Base-by-base conservation (phyloP, 495 filamentous ascomycete species). In the Talaromyces adpressus region DNA sequence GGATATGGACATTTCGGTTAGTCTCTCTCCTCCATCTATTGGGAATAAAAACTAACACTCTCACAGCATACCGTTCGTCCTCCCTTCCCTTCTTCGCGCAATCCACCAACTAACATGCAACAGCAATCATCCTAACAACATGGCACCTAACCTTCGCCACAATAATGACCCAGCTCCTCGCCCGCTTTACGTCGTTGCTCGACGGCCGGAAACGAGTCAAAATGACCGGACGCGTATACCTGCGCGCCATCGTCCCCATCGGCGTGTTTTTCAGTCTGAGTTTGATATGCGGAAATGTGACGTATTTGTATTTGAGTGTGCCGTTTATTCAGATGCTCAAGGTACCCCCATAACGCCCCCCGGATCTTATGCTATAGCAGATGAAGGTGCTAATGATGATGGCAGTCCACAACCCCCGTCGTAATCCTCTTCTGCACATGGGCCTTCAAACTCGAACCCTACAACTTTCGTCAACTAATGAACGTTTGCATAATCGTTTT, bases 311-410 rank as follows among this genome's bases (percentile, higher is more conserved):
- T 72, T 79, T 91, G 16, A 87, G 82, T 66, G 88, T 92, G 4
- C 80, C 87, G 27, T 92, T 92, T 73, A 91, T 91, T 68, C 89
- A 92, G 75, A 91, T 92, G 88, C 81, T 91, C 64, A 92, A 92
- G 83, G 85, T 87, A 67, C 16, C 74, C 63, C 5, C 7, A 8
- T n/a, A n/a, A n/a, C n/a, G n/a, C n/a, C n/a, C n/a, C n/a, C n/a
- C n/a, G n/a, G n/a, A n/a, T n/a, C n/a, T n/a, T n/a, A n/a, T n/a
- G n/a, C n/a, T n/a, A n/a, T n/a, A n/a, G n/a, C n/a, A n/a, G n/a
- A n/a, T n/a, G n/a, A n/a, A n/a, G n/a, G 12, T 51, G 20, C 20
- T 34, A 2, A 29, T 47, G 29, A 2, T 18, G 16, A 59, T 30
- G 14, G 20, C 57, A 86, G 84, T 86, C 89, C 61, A 81, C 82